Base-by-base conservation (phyloP, 805 yeast species). In the Candida multigemmis region DNA sequence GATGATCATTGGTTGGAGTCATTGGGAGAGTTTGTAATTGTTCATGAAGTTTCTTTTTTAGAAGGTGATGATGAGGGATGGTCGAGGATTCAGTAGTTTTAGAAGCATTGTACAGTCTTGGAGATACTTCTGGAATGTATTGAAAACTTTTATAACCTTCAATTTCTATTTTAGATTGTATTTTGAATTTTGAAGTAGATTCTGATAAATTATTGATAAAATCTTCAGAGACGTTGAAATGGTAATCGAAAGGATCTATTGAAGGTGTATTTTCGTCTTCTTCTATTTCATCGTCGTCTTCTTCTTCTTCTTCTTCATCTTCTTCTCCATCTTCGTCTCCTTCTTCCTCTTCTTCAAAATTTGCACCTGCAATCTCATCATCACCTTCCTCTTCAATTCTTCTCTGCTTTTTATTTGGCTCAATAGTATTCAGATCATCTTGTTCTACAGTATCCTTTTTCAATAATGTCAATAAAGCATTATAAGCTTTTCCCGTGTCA, bases 181-280 rank as follows among this genome's bases (percentile, higher is more conserved):
- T n/a, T n/a, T n/a, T n/a, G n/a, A n/a, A n/a, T n/a, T n/a, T n/a
- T n/a, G n/a, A n/a, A n/a, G n/a, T n/a, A n/a, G n/a, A n/a, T n/a
- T n/a, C n/a, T n/a, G n/a, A n/a, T n/a, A n/a, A n/a, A n/a, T 35
- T 41, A 5, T 53, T 53, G 18, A 54, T 40, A 36, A 39, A 47
- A 7, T 51, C 48, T 2, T 65, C 68, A 4, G 67, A 50, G 12
- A 69, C 58, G 12, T 76, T 78, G 50, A 80, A 87, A 48, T 87
- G 97, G 8, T 54, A 44, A 34, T 81, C 82, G 40, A 82, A 86
- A 0, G 94, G 83, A 53, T 89, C 96, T 3, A 8, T 14, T 6
- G 52, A 46, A 7, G 38, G 28, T 24, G 56, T 60, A 4, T 51
- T 61, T 11, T 56, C 65, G 24, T 52, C 50, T 14, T 56, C 65